Evolutionary conservation across 2,329 filamentous ascomycete species (phyloP).

Genomic region (Epichloe scottii): DNA sequence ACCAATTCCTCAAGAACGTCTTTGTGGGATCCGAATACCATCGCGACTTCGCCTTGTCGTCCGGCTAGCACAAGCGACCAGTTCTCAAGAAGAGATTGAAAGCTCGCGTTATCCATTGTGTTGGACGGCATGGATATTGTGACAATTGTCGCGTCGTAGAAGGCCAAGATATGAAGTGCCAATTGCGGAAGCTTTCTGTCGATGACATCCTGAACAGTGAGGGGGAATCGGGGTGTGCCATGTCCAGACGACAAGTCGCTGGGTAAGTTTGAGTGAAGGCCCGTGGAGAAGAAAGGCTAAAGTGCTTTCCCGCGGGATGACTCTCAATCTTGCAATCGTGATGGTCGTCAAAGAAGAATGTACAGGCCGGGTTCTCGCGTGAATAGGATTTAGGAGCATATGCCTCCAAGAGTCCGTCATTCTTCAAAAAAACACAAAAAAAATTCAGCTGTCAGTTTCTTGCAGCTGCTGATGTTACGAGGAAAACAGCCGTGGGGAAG

Average conservation of each 20-base stretch:
- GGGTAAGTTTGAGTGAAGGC: conserved; percentile 6
- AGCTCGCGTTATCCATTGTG: conserved; percentile 5
- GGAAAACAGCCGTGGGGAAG: neutral
- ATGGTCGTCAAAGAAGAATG: conserved; percentile 3
- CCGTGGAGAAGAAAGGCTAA: neutral
- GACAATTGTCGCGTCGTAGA: conserved; percentile 5
- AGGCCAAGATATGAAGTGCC: conserved; percentile 3
- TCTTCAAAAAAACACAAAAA: neutral
- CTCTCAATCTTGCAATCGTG: neutral
- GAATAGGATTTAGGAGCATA: conserved; percentile 4
- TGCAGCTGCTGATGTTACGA: neutral
- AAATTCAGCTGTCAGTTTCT: neutral
- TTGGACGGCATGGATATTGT: conserved; percentile 4
- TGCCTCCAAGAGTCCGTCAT: conserved; percentile 5
- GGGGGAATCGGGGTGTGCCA: conserved; percentile 1
- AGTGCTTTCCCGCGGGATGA: conserved; percentile 3
- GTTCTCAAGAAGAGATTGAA: conserved; percentile 4
- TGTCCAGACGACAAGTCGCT: neutral
- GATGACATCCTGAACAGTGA: conserved; percentile 5
- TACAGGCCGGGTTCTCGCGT: conserved; percentile 2
- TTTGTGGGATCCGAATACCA: neutral
- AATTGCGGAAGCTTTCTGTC: conserved; percentile 4
- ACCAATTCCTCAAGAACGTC: conserved; percentile 3
- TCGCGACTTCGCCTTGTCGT: neutral
- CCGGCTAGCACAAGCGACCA: conserved; percentile 6